These are phyloP conservation scores for Cryptococcus amylolentus DNA, from an alignment of 1,284 basidiomycete genomes.

Conservation along the genomic window DNA sequence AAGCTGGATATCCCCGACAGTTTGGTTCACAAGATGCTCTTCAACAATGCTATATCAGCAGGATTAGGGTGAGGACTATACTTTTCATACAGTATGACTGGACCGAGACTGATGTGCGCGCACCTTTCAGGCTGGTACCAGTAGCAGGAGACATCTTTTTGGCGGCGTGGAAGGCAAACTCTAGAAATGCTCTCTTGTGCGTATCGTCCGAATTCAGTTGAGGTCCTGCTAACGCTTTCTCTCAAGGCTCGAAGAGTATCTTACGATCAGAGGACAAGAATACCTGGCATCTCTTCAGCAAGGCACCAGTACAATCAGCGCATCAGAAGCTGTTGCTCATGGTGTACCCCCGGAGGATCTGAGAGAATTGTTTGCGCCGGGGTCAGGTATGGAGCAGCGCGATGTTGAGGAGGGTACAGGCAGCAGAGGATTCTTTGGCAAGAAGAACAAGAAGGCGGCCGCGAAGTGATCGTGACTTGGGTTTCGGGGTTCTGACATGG, in stretches of 20 bases:
- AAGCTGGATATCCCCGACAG: slow-evolving; percentile 62
- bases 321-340: slow-evolving; percentile 5
- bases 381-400: slow-evolving; percentile 14
- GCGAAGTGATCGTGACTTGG: not conserved
- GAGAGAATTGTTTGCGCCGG: slow-evolving; percentile 13
- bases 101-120: not conserved
- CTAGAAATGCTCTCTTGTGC: slow-evolving; percentile 65
- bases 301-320: slow-evolving; percentile 6
- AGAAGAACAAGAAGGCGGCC: not conserved
- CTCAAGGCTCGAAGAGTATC: slow-evolving; percentile 43
- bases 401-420: not conserved
- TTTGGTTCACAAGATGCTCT: slow-evolving; percentile 68
- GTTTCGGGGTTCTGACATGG: too few species aligned
- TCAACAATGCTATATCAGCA: slow-evolving; percentile 73
- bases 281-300: slow-evolving; percentile 28
- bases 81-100: not conserved
- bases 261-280: slow-evolving; percentile 42
- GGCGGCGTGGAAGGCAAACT: slow-evolving; percentile 80
- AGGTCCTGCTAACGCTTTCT: not conserved
- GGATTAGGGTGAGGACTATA: slow-evolving; percentile 56
- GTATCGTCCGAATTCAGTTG: not conserved
- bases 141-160: slow-evolving; percentile 72
- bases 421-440: not conserved
- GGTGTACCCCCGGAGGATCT: slow-evolving; percentile 13
- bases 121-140: slow-evolving; percentile 58